A percentile compares a stretch with the other conserved stretches of the same genome.
These are phyloP conservation scores for Tubosaeta sp. DNA, from an alignment of 768 basidiomycete genomes.

Conservation along the genomic window DNA sequence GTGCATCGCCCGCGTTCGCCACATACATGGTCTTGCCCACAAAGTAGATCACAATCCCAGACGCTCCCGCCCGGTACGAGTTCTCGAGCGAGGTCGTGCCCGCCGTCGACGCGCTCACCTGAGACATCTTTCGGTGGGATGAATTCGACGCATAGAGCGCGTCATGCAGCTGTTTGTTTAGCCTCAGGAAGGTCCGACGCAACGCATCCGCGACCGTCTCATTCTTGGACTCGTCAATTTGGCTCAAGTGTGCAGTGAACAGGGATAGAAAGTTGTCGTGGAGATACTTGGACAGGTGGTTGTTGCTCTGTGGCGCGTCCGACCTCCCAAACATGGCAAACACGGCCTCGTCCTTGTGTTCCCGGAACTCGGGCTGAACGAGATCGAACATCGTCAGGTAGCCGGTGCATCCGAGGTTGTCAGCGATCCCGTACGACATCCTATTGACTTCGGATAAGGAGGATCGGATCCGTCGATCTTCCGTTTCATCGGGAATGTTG, in stretches of 20 bases:
- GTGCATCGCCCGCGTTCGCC: constrained; percentile 84
- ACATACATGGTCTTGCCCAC: constrained; percentile 75
- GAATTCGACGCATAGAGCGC: constrained; percentile 43
- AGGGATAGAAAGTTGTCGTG: constrained; percentile 72
- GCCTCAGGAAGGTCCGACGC: constrained; percentile 79
- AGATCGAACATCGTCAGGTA: constrained; percentile 88
- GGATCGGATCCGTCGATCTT: constrained; percentile 88
- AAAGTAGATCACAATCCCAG: constrained; percentile 85
- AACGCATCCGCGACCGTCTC: constrained; percentile 74
- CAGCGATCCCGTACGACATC: constrained; percentile 96
- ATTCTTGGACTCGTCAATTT: constrained; percentile 30
- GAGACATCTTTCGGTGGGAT: constrained; percentile 67
- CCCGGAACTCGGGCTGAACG: constrained; percentile 82
- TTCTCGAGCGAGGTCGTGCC: constrained; percentile 37
- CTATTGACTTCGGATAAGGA: constrained; percentile 83
- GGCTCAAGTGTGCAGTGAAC: constrained; percentile 56
- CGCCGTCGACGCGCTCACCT: constrained; percentile 46
- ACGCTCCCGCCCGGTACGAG: constrained; percentile 68
- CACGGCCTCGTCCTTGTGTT: constrained; percentile 72
- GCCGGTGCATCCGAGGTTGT: constrained; percentile 78
- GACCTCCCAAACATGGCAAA: constrained; percentile 95
- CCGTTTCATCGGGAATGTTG: constrained; percentile 78
- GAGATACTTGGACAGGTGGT: constrained; percentile 75
- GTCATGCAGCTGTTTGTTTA: constrained; percentile 81
- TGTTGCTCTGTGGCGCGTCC: constrained; percentile 52